Base-by-base conservation (phyloP, 371 early-diverging fungal genomes). In the Nematocida ironsii region DNA sequence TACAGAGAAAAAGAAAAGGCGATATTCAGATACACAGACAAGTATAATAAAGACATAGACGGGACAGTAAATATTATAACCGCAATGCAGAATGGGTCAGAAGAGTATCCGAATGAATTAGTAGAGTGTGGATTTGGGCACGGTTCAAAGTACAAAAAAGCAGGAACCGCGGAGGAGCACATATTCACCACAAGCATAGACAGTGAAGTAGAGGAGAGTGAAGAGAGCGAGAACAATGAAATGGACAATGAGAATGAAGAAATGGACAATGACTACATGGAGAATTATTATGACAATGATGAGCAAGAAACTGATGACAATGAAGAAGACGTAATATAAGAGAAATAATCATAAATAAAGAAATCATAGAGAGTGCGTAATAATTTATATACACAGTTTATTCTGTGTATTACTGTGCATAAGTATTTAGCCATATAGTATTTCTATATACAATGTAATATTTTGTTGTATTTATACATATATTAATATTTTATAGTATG, bases 191-290 rank as follows among this genome's bases (percentile, higher is more conserved):
- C 42, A 50, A 66, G 55, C 16, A 73, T 73, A 62, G 80, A 50
- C 58, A 74, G 66, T 40, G 74, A 74, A 47, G 74, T 66, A 56
- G 74, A 68, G 27, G 69, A 62, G 33, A 7, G 44, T n/a, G 69
- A 78, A 71, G 69, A 60, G 33, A 68, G 40, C 48, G 40, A 25
- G 33, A 50, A 68, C 48, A 47, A 78, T 57, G 57, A 68, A 23
- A 33, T 33, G 33, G n/a, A 18, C 33, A 33, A 33, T 16, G 64
- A 64, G 64, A 72, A 62, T n/a, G 73, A 73, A 5, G 62, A 42
- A 16, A 66, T 72, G 64, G 80, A 78, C 7, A 76, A 76, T 45
- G 80, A 78, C 27, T 78, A 78, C 72, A 67, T 52, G 44, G 71
- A 60, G 25, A 58, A 60, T 58, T 70, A 78, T 67, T 40, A 61